Evolutionary conservation across 768 basidiomycete species (phyloP).

Genomic region (Phaffia tasmanica): DNA sequence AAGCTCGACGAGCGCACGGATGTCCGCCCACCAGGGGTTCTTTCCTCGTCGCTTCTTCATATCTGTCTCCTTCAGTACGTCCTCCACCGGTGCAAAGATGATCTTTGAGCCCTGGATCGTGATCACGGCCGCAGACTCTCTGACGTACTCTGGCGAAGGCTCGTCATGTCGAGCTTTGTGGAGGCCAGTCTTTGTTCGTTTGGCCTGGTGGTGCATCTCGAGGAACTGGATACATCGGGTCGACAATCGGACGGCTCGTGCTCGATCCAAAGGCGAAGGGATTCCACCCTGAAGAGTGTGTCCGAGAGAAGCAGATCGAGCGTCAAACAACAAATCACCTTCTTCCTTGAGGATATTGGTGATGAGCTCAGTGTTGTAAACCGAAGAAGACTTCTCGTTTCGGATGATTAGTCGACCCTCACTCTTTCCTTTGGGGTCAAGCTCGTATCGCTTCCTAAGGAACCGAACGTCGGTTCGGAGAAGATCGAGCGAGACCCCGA

Average conservation of each 20-base stretch:
- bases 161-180: conserved; percentile 42
- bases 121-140: conserved; percentile 72
- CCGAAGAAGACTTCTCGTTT: conserved; percentile 76
- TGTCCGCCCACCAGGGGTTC: conserved; percentile 61
- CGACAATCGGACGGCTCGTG: conserved; percentile 77
- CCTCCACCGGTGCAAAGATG: conserved; percentile 69
- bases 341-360: conserved; percentile 93
- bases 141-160: conserved; percentile 19
- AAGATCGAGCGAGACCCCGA: conserved; percentile 69
- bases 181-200: background rate
- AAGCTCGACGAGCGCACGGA: conserved; percentile 60
- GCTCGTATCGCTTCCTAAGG: conserved; percentile 68
- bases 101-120: conserved; percentile 75
- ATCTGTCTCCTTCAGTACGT: conserved; percentile 77
- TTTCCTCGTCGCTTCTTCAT: conserved; percentile 79
- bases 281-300: conserved; percentile 94
- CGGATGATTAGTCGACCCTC: conserved; percentile 89
- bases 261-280: conserved; percentile 88
- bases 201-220: conserved; percentile 49
- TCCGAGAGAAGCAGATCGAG: conserved; percentile 87
- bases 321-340: conserved; percentile 81
- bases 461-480: conserved; percentile 75
- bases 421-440: conserved; percentile 77
- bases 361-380: conserved; percentile 84
- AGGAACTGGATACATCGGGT: conserved; percentile 90